Base-by-base conservation (phyloP, 306 rosid species). In the Casuarina equisetifolia region DNA sequence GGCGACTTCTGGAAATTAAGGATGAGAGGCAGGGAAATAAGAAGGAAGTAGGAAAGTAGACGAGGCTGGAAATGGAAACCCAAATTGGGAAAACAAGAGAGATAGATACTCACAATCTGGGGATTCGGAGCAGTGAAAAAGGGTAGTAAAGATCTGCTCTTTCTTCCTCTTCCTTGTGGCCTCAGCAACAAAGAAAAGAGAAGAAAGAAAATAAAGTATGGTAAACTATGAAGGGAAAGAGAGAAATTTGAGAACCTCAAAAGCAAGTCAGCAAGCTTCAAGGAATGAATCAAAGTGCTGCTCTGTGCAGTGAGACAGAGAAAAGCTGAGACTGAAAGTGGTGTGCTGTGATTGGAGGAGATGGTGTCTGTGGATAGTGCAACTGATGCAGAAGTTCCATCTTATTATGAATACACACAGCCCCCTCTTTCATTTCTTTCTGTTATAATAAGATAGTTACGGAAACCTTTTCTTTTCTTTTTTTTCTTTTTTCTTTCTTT, bases 281-380 rank as follows among this genome's bases (percentile, higher is more conserved):
- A 88, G 89, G 79, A 83, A 82, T 89, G 91, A 88, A 89, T 83
- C 87, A 81, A 52, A 74, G 69, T 76, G 49, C 43, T 73, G 53
- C 76, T 70, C 68, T 57, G 16, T 15, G 38, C 70, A 74, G 70
- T 69, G 73, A 52, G 61, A 43, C 40, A 48, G 48, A 58, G 11
- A 64, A 77, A 82, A 82, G 80, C 61, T 70, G 78, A 70, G 81
- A 17, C 72, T 82, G 88, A 75, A 84, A 88, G 78, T 91, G 94
- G 85, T 82, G 82, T 63, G 83, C 75, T 80, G 76, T 90, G 93
- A 90, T 92, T 88, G 94, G 95, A 64, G 79, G 78, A 45, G 73
- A 81, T 82, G 78, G 86, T 76, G 87, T 79, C 53, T 84, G 81
- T 88, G 86, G 89, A 90, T 84, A 74, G 90, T 88, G 84, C 85